Base-by-base conservation (phyloP, 805 yeast species). In the Kluyveromyces aestuarii region DNA sequence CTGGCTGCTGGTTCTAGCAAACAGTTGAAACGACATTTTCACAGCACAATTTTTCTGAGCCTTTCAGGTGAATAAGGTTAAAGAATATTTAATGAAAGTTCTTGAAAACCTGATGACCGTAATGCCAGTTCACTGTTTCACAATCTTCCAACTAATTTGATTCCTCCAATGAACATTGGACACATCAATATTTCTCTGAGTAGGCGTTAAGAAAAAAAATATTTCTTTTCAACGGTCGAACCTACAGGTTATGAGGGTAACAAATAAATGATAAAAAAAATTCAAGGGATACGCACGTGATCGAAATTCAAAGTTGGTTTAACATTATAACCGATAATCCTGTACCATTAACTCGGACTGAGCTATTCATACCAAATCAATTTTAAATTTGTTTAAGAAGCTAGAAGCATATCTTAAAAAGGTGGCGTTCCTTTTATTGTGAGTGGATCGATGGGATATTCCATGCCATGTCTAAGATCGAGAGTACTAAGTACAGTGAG, bases 11-110 rank as follows among this genome's bases (percentile, higher is more conserved):
- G 69, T 66, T 53, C 63, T 65, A 10, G 66, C 52, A 46, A 59
- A 63, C 47, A 66, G 58, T 49, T 63, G 69, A 38, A 68, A 65
- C 14, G 70, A 51, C 70, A 73, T 55, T 25, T 16, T 21, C 9
- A 19, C 25, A 10, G 37, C 10, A 5, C 17, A 40, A 37, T 40
- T 40, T 18, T 14, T 13, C 35, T 30, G 7, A 30, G 14, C 3
- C 11, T 30, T 30, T 13, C 35, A 10, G 35, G 14, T 11, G 14
- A 30, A 30, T 11, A 30, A 30, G 14, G 14, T 5, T 30, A 5
- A 13, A 30, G 35, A 21, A 21, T 21, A 21, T 21, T 21, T 21
- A 21, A 21, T 21, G 25, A 21, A 21, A 21, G 25, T 21, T 21
- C 25, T 21, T 21, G 25, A 21, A 21, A 21, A 21, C 25, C 25